Evolutionary conservation across 345 rosid species (phyloP).

Genomic region (Eucalyptus sp.): DNA sequence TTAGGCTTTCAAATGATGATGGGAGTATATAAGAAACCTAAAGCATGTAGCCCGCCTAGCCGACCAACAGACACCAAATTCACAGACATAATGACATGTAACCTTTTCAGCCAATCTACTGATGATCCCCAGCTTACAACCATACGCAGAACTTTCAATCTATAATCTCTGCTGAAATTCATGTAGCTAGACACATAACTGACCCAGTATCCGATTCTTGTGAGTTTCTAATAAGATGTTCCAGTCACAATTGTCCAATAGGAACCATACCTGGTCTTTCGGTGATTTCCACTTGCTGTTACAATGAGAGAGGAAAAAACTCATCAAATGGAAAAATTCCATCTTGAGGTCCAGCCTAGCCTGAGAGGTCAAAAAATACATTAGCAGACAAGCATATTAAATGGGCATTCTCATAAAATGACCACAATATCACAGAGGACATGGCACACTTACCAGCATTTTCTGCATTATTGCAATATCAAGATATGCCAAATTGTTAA

Average conservation of each 20-base stretch:
- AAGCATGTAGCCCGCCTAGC: background rate
- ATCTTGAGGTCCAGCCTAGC: slow-evolving; percentile 66
- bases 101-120: background rate
- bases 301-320: slow-evolving; percentile 73
- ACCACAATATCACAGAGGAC: background rate
- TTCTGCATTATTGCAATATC: slow-evolving; percentile 48
- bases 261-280: slow-evolving; percentile 39
- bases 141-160: background rate
- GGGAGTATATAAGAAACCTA: background rate
- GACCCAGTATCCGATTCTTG: background rate
- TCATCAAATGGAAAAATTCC: slow-evolving; percentile 75
- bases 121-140: background rate
- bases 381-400: background rate
- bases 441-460: slow-evolving; percentile 43
- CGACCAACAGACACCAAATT: background rate
- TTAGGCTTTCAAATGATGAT: background rate
- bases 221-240: background rate
- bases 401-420: background rate
- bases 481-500: slow-evolving; percentile 62
- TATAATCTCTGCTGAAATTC: background rate
- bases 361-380: slow-evolving; percentile 12
- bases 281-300: slow-evolving; percentile 58
- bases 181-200: background rate
- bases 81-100: background rate
- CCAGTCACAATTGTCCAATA: background rate